These are phyloP conservation scores for Posidonia oceanica DNA, from an alignment of 116 monocot genomes.

Conservation along the genomic window DNA sequence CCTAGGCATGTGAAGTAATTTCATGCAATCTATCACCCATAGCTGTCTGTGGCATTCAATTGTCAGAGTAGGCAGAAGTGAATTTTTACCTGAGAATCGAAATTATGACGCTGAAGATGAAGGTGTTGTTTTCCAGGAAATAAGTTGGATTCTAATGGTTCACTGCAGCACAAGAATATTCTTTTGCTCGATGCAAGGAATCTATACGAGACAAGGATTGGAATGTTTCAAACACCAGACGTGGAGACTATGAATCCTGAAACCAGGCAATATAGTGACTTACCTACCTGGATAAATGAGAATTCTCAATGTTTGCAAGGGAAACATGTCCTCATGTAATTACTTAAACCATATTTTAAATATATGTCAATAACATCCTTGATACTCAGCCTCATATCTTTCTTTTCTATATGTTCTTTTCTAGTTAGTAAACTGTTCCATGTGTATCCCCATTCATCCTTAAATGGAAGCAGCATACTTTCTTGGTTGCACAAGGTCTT, in stretches of 20 bases:
- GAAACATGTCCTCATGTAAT: conserved; percentile 84
- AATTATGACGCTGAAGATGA: background rate
- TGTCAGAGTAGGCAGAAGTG: no score
- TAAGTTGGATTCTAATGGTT: conserved; percentile 14
- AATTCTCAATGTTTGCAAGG: conserved; percentile 49
- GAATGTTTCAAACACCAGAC: conserved; percentile 68
- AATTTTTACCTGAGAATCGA: no score
- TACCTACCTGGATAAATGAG: conserved; percentile 84
- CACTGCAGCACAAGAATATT: conserved; percentile 22
- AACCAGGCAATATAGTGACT: conserved; percentile 93
- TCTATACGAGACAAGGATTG: conserved; percentile 90
- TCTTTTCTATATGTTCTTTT: no score
- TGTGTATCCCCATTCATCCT: no score
- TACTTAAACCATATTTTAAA: background rate
- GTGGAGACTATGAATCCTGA: conserved; percentile 77
- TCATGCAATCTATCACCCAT: no score
- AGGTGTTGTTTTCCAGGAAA: conserved; percentile 3
- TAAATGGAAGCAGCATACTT: background rate
- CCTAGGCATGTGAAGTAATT: no score
- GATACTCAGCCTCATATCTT: no score
- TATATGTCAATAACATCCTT: background rate
- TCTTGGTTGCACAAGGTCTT: background rate
- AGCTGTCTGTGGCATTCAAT: no score
- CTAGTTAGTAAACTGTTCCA: no score
- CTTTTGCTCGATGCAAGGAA: conserved; percentile 89